Evolutionary conservation across 495 filamentous ascomycete species (phyloP).

Genomic region (Aspergillus sclerotiicarbonarius): DNA sequence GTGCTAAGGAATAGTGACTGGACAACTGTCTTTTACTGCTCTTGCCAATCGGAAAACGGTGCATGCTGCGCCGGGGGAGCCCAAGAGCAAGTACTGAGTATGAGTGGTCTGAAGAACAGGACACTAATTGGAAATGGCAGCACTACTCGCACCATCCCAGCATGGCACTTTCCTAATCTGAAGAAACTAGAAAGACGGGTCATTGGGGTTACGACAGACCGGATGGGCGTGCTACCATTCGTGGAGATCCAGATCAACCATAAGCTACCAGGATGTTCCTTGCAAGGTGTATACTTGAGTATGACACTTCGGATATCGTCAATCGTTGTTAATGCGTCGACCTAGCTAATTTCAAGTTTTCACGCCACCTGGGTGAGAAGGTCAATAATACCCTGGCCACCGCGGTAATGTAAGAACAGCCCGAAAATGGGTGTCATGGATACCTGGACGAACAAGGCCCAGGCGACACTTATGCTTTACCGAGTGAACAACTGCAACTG

Average conservation of each 20-base stretch:
- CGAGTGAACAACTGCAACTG: too few species aligned
- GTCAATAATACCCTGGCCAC: background rate
- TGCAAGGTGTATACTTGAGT: background rate
- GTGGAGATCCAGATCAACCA: background rate
- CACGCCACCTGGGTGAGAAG: background rate
- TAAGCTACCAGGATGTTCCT: background rate
- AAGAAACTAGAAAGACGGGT: background rate
- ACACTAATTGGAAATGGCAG: background rate
- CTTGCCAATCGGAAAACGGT: background rate
- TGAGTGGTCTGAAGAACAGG: background rate
- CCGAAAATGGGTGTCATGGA: background rate
- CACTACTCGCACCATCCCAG: background rate
- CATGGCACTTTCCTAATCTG: background rate
- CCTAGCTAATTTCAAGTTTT: background rate
- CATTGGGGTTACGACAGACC: background rate
- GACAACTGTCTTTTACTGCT: background rate
- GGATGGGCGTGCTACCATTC: background rate
- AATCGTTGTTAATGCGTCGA: too few species aligned
- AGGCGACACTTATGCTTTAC: background rate
- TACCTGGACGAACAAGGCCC: background rate
- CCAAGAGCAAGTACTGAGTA: background rate
- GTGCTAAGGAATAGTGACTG: background rate
- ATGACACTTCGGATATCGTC: background rate
- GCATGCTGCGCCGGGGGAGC: background rate
- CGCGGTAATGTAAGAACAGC: background rate